Conservation (phyloP, 2,329 filamentous ascomycete genomes). For the Colletotrichum plurivorum region DNA sequence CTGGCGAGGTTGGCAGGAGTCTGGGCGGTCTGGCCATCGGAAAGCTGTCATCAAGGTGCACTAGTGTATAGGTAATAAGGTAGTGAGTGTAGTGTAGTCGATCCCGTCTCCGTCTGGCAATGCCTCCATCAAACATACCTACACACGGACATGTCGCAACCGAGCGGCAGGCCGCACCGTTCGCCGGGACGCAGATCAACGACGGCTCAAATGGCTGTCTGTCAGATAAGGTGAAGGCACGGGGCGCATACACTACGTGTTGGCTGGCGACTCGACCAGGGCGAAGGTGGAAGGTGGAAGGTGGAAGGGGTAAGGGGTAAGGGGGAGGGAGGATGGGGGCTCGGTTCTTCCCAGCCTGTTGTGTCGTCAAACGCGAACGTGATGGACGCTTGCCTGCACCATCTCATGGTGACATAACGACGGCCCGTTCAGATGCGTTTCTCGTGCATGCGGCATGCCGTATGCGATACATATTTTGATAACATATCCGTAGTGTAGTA, state of each 20-base stretch:
- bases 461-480: too few species aligned
- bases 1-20: not conserved
- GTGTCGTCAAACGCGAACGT: not conserved
- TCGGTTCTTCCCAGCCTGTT: constrained; percentile 1
- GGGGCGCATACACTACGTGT: constrained; percentile 14
- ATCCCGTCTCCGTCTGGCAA: not conserved
- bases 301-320: too few species aligned
- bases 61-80: too few species aligned
- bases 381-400: constrained; percentile 4
- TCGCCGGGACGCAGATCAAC: constrained; percentile 28
- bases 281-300: not conserved
- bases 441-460: constrained; percentile 1
- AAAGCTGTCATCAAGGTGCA: constrained; percentile 1
- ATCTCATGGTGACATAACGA: constrained; percentile 32
- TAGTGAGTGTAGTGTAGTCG: not conserved
- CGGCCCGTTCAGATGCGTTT: constrained; percentile 17
- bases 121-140: too few species aligned
- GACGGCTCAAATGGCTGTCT: constrained; percentile 18
- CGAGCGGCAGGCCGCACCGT: constrained; percentile 6
- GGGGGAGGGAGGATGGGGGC: not conserved
- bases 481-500: too few species aligned
- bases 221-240: constrained; percentile 37
- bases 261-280: constrained; percentile 21
- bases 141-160: not conserved
- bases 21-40: not conserved